A percentile compares a stretch with the other conserved stretches of the same genome.
These are phyloP conservation scores for Trametes polyzona DNA, from an alignment of 1,284 basidiomycete genomes.

Conservation along the genomic window DNA sequence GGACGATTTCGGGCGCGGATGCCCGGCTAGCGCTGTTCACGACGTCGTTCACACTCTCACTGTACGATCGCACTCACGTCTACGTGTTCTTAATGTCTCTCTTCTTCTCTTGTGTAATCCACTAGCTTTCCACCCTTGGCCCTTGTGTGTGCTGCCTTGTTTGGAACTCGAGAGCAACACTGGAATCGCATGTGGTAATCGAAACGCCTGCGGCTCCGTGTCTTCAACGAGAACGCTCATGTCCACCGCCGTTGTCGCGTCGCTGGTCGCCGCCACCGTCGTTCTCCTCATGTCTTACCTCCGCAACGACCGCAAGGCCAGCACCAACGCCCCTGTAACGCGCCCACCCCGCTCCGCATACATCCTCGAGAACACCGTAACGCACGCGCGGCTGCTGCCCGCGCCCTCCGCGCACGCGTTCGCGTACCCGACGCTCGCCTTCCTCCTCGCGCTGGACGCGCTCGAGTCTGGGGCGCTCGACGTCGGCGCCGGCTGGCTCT, in stretches of 20 bases:
- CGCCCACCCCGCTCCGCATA: slow-evolving; percentile 33
- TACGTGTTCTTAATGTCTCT: slow-evolving; percentile 24
- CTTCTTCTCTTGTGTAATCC: slow-evolving; percentile 20
- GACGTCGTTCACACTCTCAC: slow-evolving; percentile 11
- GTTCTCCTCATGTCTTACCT: not conserved
- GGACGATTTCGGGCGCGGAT: slow-evolving; percentile 9
- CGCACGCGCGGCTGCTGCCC: slow-evolving; percentile 64
- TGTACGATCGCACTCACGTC: slow-evolving; percentile 26
- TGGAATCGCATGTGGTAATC: too few relatives aligned
- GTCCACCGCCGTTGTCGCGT: not conserved
- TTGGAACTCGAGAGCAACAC: too few relatives aligned
- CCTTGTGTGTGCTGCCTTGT: not conserved
- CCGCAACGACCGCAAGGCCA: not conserved
- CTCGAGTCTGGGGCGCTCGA: slow-evolving; percentile 59
- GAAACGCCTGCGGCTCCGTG: not conserved
- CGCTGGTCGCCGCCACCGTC: slow-evolving; percentile 1
- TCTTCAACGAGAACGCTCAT: not conserved
- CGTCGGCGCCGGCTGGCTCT: slow-evolving; percentile 51
- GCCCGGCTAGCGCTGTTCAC: not conserved
- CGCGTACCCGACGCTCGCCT: slow-evolving; percentile 65
- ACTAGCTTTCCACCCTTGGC: not conserved
- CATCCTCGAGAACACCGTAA: slow-evolving; percentile 56
- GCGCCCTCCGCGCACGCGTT: slow-evolving; percentile 56
- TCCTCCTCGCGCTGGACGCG: slow-evolving; percentile 62
- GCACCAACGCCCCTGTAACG: not conserved